These are phyloP conservation scores for Wallacemonas sp. DNA, from an alignment of 208 protist species.

Conservation along the genomic window DNA sequence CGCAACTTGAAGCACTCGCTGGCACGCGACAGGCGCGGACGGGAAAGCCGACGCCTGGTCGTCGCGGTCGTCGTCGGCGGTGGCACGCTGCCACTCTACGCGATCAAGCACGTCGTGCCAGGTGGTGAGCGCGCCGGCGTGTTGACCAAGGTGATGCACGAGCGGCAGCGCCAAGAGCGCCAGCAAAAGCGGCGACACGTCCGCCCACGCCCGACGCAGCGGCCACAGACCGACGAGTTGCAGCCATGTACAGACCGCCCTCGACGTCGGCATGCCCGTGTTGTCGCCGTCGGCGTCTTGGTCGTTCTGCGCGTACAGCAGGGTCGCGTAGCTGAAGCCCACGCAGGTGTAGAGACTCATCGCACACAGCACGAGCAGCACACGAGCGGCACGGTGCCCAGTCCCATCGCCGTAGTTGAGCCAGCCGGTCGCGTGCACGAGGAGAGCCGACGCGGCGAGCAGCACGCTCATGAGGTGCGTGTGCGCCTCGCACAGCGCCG, in stretches of 20 bases:
- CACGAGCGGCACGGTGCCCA: neutral
- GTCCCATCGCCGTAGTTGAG: neutral
- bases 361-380: neutral
- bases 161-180: neutral
- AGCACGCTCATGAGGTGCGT: neutral
- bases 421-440: neutral
- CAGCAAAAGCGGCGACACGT: neutral
- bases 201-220: neutral
- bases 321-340: neutral
- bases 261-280: too few relatives aligned
- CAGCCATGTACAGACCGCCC: neutral
- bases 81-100: conserved; percentile 7
- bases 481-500: neutral
- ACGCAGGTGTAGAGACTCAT: neutral
- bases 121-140: neutral
- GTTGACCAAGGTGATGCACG: neutral
- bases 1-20: neutral
- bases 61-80: neutral
- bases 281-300: too few relatives aligned
- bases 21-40: neutral
- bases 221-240: conserved; percentile 3
- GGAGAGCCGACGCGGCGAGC: neutral
- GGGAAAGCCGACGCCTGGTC: neutral
- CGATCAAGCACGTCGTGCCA: conserved; percentile 3
- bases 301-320: neutral